Conservation (phyloP, 2,329 filamentous ascomycete genomes). For the Talaromyces sp. region DNA sequence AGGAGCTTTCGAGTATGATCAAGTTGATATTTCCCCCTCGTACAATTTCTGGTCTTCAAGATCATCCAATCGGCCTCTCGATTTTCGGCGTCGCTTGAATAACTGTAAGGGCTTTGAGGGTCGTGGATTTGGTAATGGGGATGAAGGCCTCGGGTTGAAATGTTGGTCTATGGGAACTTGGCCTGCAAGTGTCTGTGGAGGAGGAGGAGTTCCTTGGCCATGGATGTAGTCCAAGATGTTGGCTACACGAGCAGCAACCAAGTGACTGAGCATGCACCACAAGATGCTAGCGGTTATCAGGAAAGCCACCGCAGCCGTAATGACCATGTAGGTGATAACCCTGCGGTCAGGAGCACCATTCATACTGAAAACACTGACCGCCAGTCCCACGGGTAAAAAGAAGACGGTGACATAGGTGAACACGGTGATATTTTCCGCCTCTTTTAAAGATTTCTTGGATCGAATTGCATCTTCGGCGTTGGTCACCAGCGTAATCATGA, state of each 20-base stretch:
- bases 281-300: neutral
- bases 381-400: conserved; percentile 29
- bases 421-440: conserved; percentile 25
- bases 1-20: neutral
- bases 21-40: neutral
- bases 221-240: neutral
- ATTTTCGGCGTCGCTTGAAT: neutral
- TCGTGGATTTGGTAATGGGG: neutral
- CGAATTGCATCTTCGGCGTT: conserved; percentile 16
- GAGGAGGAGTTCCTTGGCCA: neutral
- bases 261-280: neutral
- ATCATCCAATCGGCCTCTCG: neutral
- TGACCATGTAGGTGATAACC: conserved; percentile 16
- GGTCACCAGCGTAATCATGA: conserved; percentile 14
- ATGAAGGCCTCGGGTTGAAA: neutral
- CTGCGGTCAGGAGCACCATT: conserved; percentile 15
- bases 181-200: no score
- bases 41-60: neutral
- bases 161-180: neutral
- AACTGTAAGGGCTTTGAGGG: neutral
- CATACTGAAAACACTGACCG: conserved; percentile 29
- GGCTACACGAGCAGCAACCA: neutral
- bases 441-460: conserved; percentile 15
- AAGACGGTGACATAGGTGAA: conserved; percentile 34
- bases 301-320: conserved; percentile 14